Evolutionary conservation across 345 rosid species (phyloP).

Genomic region (Lepidium didymum): DNA sequence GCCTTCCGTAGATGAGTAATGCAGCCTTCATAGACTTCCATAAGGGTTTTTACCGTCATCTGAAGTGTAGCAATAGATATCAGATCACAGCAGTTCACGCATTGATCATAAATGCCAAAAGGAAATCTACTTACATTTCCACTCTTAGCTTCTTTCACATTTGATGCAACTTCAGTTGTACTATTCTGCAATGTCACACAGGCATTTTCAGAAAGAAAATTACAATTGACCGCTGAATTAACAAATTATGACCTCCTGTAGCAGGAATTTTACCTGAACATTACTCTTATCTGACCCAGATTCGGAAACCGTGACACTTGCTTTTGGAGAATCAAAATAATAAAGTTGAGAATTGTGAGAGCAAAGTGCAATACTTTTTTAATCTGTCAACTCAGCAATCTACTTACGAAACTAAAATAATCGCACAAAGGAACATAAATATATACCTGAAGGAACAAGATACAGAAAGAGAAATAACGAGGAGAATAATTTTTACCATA

Average conservation of each 20-base stretch:
- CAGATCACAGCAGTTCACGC: neutral
- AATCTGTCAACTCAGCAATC: neutral
- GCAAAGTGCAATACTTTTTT: neutral
- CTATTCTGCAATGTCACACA: slow-evolving; percentile 21
- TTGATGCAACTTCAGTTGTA: slow-evolving; percentile 23
- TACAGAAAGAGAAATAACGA: neutral
- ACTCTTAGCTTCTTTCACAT: slow-evolving; percentile 32
- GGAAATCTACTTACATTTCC: slow-evolving; percentile 44
- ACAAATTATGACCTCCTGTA: neutral
- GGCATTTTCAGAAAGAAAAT: slow-evolving; percentile 1
- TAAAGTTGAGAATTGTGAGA: neutral
- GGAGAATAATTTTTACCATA: neutral
- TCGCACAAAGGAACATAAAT: neutral
- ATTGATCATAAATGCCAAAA: neutral
- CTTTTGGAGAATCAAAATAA: slow-evolving; percentile 38
- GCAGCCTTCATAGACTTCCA: slow-evolving; percentile 67
- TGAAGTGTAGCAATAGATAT: slow-evolving; percentile 14
- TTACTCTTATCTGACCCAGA: slow-evolving; percentile 41
- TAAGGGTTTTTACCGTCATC: slow-evolving; percentile 70
- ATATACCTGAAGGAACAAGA: neutral
- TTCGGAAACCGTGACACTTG: slow-evolving; percentile 38
- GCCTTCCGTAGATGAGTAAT: slow-evolving; percentile 51
- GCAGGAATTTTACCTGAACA: slow-evolving; percentile 40
- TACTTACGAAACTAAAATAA: neutral
- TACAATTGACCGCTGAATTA: slow-evolving; percentile 6